phyloP scores from a whole-genome alignment of 768 basidiomycete genomes.

The Rhizopogon vesiculosus region DNA sequence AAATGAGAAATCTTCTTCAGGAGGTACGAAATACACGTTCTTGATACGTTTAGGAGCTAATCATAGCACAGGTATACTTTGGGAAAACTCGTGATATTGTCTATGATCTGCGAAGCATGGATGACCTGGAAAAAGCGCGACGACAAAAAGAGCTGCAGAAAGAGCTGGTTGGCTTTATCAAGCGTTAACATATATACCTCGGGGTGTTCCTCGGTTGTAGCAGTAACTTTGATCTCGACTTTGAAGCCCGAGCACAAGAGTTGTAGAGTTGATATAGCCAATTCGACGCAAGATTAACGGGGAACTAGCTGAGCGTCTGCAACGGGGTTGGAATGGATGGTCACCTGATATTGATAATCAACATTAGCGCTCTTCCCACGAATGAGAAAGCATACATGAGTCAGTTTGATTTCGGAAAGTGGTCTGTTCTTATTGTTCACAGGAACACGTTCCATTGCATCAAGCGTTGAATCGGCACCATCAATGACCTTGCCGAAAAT shows the following conservation, averaged over 20 bases:
- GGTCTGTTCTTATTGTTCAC: constrained; percentile 92
- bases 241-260: not conserved
- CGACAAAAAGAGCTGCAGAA: constrained; percentile 84
- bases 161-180: constrained; percentile 85
- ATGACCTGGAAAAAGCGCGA: constrained; percentile 78
- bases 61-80: constrained; percentile 71
- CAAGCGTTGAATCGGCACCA: constrained; percentile 89
- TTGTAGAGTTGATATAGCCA: not conserved
- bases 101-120: constrained; percentile 83
- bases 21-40: constrained; percentile 45
- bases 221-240: not conserved
- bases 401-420: constrained; percentile 77
- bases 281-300: constrained; percentile 12
- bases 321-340: constrained; percentile 93
- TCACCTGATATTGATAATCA: constrained; percentile 43
- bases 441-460: constrained; percentile 88
- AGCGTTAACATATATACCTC: constrained; percentile 40
- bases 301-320: constrained; percentile 58
- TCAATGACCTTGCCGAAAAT: constrained; percentile 99
- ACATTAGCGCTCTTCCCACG: not conserved
- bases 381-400: constrained; percentile 48
- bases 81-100: constrained; percentile 96
- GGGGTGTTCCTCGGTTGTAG: constrained; percentile 3
- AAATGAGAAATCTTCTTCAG: constrained; percentile 93
- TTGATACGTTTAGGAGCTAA: constrained; percentile 8